These are phyloP conservation scores for Ramalina intermedia DNA, from an alignment of 495 filamentous ascomycete genomes.

Conservation along the genomic window DNA sequence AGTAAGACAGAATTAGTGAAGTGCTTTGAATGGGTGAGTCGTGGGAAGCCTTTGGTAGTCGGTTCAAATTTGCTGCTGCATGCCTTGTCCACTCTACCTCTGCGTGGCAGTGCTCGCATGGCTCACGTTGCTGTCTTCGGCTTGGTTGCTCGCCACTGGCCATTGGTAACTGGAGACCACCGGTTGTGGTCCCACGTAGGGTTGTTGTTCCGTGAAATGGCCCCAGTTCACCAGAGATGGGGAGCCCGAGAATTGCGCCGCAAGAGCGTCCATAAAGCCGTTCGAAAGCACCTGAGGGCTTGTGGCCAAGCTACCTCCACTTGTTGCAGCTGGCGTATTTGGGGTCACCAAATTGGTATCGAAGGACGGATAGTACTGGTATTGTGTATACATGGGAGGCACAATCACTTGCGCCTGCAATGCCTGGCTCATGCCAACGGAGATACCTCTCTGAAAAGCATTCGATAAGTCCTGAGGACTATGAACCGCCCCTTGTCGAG, in stretches of 20 bases:
- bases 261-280: neutral
- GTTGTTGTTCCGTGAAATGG: too few relatives aligned
- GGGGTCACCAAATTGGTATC: neutral
- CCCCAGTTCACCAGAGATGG: neutral
- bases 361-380: constrained; percentile 8
- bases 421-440: constrained; percentile 14
- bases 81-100: too few relatives aligned
- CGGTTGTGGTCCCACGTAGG: too few relatives aligned
- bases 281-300: neutral
- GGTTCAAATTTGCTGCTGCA: too few relatives aligned
- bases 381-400: constrained; percentile 8
- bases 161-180: constrained; percentile 3
- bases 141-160: neutral
- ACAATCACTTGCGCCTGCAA: constrained; percentile 8
- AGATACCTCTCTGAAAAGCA: constrained; percentile 14
- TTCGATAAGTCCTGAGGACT: constrained; percentile 10
- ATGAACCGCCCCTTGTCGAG: neutral
- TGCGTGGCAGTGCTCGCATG: neutral
- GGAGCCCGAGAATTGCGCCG: neutral
- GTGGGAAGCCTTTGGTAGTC: too few relatives aligned
- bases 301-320: neutral
- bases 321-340: neutral
- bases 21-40: too few relatives aligned
- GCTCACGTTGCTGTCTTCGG: neutral
- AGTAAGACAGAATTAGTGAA: too few relatives aligned